Base-by-base conservation (phyloP, 2,329 filamentous ascomycete species). In the Cladobotryum protrusum region DNA sequence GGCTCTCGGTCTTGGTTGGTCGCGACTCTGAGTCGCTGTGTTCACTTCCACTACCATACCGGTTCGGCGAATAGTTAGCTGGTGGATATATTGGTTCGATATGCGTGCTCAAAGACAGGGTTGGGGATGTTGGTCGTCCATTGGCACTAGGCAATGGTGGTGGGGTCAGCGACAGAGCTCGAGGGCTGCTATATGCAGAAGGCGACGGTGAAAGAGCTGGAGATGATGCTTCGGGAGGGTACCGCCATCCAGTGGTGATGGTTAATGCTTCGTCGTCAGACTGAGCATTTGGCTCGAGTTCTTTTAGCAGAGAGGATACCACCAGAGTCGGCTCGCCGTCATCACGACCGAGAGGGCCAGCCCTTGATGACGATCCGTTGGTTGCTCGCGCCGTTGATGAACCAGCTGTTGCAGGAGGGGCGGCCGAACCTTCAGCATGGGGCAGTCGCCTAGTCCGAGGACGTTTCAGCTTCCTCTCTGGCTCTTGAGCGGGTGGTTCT, bases 391-490 rank as follows among this genome's bases (percentile, higher is more conserved):
- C 51, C 17, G 48, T 54, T 8, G 65, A 65, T 20, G 65, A 53
- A 6, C 61, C 63, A n/a, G 63, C 59, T 12, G 57, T 42, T 33
- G 64, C 59, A 14, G 65, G 63, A 18, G 62, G 63, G 5, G 67
- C 59, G 45, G 61, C 62, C 1, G 76, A 75, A 13, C 69, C 67
- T 51, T 80, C 77, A 39, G 69, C 68, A 34, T 73, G 69, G 7
- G 72, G 76, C 45, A 85, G 73, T 45, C 87, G 78, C 57, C 87
- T 80, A 17, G 89, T 93, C 52, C 91, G 82, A 29, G 91, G 91
- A 14, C 91, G 85, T 70, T 96, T 96, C 42, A 95, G 72, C 66
- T 88, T 91, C 45, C 91, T 82, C 65, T 93, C 85, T 0, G 86
- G 86, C 59, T 92, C 81, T 46, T 82, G 81, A 29, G 77, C 73